phyloP scores from a whole-genome alignment of 345 rosid species.

The Bretschneidera sinensis region DNA sequence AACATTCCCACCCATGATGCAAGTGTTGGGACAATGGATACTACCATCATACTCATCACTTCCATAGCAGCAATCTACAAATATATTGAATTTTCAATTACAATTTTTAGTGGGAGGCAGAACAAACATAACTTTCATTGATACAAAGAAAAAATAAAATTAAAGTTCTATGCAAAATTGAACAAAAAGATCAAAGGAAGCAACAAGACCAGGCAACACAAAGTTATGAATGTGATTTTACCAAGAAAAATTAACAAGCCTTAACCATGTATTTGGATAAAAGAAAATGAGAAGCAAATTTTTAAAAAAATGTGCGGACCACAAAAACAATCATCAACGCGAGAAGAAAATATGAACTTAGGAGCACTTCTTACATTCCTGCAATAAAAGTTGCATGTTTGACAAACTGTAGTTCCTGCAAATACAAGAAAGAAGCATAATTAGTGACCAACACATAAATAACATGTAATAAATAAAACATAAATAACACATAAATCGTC shows the following conservation, averaged over 20 bases:
- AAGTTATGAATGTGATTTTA: too few relatives aligned
- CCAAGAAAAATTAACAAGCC: too few relatives aligned
- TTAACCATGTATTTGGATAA: background rate
- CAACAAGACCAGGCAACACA: too few relatives aligned
- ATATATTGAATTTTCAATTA: background rate
- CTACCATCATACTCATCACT: constrained; percentile 28
- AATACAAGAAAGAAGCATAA: too few relatives aligned
- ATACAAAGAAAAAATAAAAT: too few relatives aligned
- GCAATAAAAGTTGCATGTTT: constrained; percentile 27
- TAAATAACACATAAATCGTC: too few relatives aligned
- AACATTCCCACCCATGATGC: too few relatives aligned
- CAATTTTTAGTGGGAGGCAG: too few relatives aligned
- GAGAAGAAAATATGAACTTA: constrained; percentile 29
- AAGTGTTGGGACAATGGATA: constrained; percentile 25
- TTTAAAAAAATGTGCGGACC: constrained; percentile 17
- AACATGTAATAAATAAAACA: too few relatives aligned
- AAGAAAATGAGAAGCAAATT: background rate
- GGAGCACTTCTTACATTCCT: constrained; percentile 30
- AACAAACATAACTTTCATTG: too few relatives aligned
- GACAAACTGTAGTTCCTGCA: constrained; percentile 30
- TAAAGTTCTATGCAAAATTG: too few relatives aligned
- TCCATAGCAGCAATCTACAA: constrained; percentile 34
- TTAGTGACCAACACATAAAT: too few relatives aligned
- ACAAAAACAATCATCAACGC: constrained; percentile 28
- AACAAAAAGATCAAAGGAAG: background rate